Evolutionary conservation across 441 rosid species (phyloP), one percentile per base, ranked within the genome.

Genomic region (Rhodomyrtus psidioides): DNA sequence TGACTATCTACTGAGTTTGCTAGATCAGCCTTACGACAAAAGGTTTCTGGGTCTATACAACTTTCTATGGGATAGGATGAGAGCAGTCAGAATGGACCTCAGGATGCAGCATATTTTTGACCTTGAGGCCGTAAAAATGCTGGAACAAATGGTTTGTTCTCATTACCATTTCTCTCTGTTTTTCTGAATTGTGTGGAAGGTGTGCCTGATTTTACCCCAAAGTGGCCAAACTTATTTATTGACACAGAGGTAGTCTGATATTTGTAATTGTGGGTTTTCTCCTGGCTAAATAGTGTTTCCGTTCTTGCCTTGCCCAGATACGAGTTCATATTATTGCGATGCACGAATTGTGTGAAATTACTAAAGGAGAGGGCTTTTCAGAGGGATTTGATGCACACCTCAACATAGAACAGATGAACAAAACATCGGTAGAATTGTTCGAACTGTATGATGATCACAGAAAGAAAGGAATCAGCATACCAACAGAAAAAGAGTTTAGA

Each of bases 361-460:
- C 93, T 44, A 96, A 95, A 91, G 99, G 99, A 88, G 99, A 97
- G 92, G 99, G 99, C 65, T 97, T 96, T 89, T 92, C 97, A 0
- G 98, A 97, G 93, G 99, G 99, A 85, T 97, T 97, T 90, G 99
- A 97, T 90, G 98, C 99, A 27, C 99, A 97, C 89, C 94, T 97
- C 86, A 97, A 97, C 90, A 97, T 97, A 65, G 99, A 97, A 89
- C 99, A 97, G 92, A 96, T 96, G 99, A 97, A 97, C 91, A 96
- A 97, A 93, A 93, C 99, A 87, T 97, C 99, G 39, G 99, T 96
- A 75, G 98, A 97, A 84, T 89, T 97, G 90, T 96, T 97, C 91
- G 98, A 97, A 89, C 90, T 97, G 96, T 97, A 97, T 91, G 99
- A 96, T 91, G 99, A 97, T 92, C 98, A 97, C 88, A 92, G 99